Percentiles rank a stretch among this genome's conserved stretches.
phyloP scores from a whole-genome alignment of 495 filamentous ascomycete species.

The Tetracladium setigerum region DNA sequence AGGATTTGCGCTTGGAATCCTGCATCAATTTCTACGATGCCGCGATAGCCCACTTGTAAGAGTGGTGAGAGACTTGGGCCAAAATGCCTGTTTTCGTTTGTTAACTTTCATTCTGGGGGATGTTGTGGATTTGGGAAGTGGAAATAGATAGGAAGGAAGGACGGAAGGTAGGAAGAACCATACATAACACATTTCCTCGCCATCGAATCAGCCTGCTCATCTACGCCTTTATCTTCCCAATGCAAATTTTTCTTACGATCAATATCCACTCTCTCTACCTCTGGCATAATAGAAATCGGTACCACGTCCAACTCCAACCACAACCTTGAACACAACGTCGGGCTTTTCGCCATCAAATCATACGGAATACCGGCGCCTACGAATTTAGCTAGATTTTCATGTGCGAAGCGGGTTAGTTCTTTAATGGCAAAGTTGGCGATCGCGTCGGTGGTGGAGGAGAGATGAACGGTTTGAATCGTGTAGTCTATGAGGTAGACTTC shows the following conservation, averaged over 20 bases:
- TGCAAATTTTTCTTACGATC: constrained; percentile 31
- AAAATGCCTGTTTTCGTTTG: constrained; percentile 53
- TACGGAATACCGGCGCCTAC: constrained; percentile 54
- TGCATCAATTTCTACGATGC: constrained; percentile 69
- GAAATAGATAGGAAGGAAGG: constrained; percentile 1
- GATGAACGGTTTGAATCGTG: constrained; percentile 46
- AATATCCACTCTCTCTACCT: constrained; percentile 22
- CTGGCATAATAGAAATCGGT: constrained; percentile 48
- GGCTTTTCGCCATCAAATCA: constrained; percentile 42
- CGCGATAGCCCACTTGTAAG: constrained; percentile 66
- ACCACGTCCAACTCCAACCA: constrained; percentile 78
- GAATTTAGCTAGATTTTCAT: constrained; percentile 58
- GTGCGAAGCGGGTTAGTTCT: constrained; percentile 47
- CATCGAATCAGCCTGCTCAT: constrained; percentile 84
- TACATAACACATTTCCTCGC: constrained; percentile 72
- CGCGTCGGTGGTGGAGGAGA: constrained; percentile 29
- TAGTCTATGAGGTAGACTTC: constrained; percentile 74
- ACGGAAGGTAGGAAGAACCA: constrained; percentile 16
- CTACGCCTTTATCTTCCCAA: constrained; percentile 52
- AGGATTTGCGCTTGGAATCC: constrained; percentile 54
- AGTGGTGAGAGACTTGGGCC: constrained; percentile 67
- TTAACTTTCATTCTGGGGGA: not conserved
- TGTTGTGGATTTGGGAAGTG: not conserved
- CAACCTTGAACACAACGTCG: constrained; percentile 60
- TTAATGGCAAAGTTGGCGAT: constrained; percentile 48